Evolutionary conservation across 2,329 filamentous ascomycete genomes (phyloP).

Genomic region (Chaetomiaceae sp.): DNA sequence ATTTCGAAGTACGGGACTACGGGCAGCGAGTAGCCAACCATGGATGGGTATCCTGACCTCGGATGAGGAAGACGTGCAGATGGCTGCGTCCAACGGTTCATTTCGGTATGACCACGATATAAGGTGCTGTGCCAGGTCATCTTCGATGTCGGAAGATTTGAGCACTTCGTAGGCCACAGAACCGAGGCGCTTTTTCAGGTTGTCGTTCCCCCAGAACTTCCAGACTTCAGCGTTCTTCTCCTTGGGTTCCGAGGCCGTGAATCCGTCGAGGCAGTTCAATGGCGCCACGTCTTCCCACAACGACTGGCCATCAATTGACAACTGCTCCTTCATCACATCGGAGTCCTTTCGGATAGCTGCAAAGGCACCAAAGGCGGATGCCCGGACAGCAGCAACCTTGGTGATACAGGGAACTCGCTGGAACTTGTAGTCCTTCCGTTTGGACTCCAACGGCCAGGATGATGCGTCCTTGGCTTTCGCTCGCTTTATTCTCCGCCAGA

Average conservation of each 20-base stretch:
- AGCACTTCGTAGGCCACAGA: slow-evolving; percentile 51
- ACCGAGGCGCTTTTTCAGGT: slow-evolving; percentile 51
- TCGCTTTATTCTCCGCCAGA: slow-evolving; percentile 84
- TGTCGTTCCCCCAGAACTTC: slow-evolving; percentile 39
- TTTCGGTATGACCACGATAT: slow-evolving; percentile 37
- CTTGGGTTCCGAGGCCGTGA: slow-evolving; percentile 44
- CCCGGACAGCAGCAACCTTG: slow-evolving; percentile 75
- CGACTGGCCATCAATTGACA: slow-evolving; percentile 60
- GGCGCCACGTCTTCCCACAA: slow-evolving; percentile 71
- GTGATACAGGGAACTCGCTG: slow-evolving; percentile 84
- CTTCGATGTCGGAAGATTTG: slow-evolving; percentile 61
- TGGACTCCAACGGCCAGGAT: slow-evolving; percentile 48
- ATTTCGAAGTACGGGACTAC: slow-evolving; percentile 65
- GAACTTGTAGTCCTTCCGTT: slow-evolving; percentile 90
- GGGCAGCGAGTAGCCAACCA: slow-evolving; percentile 70
- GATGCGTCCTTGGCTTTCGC: slow-evolving; percentile 70
- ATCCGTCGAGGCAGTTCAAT: slow-evolving; percentile 62
- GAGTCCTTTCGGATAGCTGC: slow-evolving; percentile 81
- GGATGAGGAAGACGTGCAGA: slow-evolving; percentile 58
- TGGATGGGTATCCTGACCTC: slow-evolving; percentile 75
- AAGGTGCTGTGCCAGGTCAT: slow-evolving; percentile 53
- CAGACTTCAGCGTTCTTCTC: slow-evolving; percentile 37
- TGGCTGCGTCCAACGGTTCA: slow-evolving; percentile 39
- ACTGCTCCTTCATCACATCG: slow-evolving; percentile 69
- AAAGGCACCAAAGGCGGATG: slow-evolving; percentile 86